Base-by-base conservation (phyloP, 352 stramenopile genomes). In the Globisporangium nagaii region DNA sequence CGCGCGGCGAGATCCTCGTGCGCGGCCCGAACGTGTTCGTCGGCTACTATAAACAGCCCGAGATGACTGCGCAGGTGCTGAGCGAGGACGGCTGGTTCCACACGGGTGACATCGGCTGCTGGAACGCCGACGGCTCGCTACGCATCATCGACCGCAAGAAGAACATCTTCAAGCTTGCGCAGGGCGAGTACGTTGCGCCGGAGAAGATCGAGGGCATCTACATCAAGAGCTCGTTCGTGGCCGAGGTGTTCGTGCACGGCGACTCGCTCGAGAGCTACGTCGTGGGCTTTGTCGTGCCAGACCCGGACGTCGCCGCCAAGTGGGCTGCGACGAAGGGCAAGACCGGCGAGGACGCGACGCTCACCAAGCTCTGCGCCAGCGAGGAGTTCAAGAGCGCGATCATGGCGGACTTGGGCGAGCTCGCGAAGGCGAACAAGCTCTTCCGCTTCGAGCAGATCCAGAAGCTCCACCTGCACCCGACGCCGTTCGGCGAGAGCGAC, bases 131-230 rank as follows among this genome's bases (percentile, higher is more conserved):
- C 66, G 90, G 91, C 42, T 95, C 79, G 49, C 66, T 98, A 32
- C 70, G 81, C 44, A 97, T 98, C 54, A 79, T 96, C 22, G 86
- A 96, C 61, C 80, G 86, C 55, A 95, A 93, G 75, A 96, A 97
- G 73, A 96, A 96, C 79, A 92, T 97, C 53, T 97, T 97, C 75
- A 97, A 97, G 72, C 81, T 97, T 25, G 74, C 81, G 12, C 84
- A 97, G 62, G 96, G 94, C 47, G 95, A 99, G 74, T 98, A 99
- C 68, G 83, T 99, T 2, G 93, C 96, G 0, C 77, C 96, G 6
- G 95, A 99, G 68, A 98, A 98, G 78, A 93, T 99, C 67, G 96
- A 99, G 62, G 96, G 91, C 62, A 83, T 96, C 10, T 97, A 98
- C 67, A 73, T 83, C 47, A 96, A 96, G 63, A 93, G 74, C 45